Conservation (phyloP, 306 rosid species). For the Rubus idaeus region DNA sequence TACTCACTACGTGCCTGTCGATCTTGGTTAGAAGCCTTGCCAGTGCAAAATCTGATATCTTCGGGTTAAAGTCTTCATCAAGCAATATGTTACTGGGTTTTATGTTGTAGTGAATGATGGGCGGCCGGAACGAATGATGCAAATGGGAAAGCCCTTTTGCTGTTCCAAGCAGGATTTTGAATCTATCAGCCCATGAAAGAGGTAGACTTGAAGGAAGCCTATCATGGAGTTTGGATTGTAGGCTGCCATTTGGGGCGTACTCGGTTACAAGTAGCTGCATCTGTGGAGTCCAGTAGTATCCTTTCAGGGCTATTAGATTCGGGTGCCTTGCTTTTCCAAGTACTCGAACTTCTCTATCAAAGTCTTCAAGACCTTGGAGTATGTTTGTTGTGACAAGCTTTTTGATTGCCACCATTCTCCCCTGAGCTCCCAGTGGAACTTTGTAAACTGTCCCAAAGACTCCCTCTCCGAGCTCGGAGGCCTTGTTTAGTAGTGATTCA, state of each 20-base stretch:
- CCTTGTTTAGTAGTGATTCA: conserved; percentile 66
- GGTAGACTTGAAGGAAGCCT: conserved; percentile 55
- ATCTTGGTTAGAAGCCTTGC: conserved; percentile 62
- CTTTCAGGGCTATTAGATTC: conserved; percentile 60
- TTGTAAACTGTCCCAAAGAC: conserved; percentile 88
- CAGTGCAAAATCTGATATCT: conserved; percentile 73
- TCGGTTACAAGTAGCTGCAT: conserved; percentile 63
- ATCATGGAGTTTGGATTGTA: conserved; percentile 68
- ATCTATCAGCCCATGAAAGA: conserved; percentile 66
- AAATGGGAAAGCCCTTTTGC: conserved; percentile 75
- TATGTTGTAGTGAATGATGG: conserved; percentile 74
- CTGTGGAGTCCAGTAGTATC: conserved; percentile 84
- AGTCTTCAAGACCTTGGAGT: conserved; percentile 67
- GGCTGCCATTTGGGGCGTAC: conserved; percentile 65
- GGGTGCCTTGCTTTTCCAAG: conserved; percentile 72
- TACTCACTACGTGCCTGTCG: conserved; percentile 64
- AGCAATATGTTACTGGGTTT: conserved; percentile 82
- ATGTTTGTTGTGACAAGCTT: conserved; percentile 63
- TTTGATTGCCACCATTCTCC: conserved; percentile 66
- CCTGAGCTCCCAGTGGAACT: conserved; percentile 63
- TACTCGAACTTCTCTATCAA: conserved; percentile 66
- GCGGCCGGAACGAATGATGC: conserved; percentile 67
- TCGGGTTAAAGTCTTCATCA: conserved; percentile 57
- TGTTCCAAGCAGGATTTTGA: conserved; percentile 71
- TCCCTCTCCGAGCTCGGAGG: conserved; percentile 81